phyloP scores from a whole-genome alignment of 495 filamentous ascomycete species.

The Tuber brumale region DNA sequence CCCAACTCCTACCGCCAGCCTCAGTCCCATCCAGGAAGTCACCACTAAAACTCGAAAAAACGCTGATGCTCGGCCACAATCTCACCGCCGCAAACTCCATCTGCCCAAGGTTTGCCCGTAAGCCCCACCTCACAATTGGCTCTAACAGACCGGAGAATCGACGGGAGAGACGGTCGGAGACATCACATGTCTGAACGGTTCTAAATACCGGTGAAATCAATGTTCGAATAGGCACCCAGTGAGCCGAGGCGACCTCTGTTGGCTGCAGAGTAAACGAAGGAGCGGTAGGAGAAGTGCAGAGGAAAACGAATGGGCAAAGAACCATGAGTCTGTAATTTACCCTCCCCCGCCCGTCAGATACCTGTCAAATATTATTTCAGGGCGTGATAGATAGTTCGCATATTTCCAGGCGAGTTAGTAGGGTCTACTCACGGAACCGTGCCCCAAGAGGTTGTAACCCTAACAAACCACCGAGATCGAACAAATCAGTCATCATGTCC shows the following conservation, averaged over 20 bases:
- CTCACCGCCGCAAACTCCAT: constrained; percentile 68
- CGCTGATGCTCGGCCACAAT: constrained; percentile 43
- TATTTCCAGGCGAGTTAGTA: constrained; percentile 4
- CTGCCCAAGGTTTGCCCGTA: constrained; percentile 55
- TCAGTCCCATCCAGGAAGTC: constrained; percentile 37
- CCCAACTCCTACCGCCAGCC: constrained; percentile 39
- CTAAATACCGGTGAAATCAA: constrained; percentile 57
- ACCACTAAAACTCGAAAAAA: constrained; percentile 35
- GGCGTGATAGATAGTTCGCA: neutral
- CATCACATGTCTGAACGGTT: constrained; percentile 61
- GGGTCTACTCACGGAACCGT: constrained; percentile 55
- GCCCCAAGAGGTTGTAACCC: constrained; percentile 65
- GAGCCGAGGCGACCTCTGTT: constrained; percentile 64
- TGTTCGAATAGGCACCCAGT: constrained; percentile 67
- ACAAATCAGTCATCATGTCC: constrained; percentile 25
- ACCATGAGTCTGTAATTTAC: constrained; percentile 58
- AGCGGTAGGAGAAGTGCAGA: constrained; percentile 54
- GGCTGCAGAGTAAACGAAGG: constrained; percentile 61
- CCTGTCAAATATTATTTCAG: neutral
- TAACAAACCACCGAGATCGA: constrained; percentile 11
- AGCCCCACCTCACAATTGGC: constrained; percentile 48
- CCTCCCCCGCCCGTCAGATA: neutral
- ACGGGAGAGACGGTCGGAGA: constrained; percentile 57
- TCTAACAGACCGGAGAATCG: constrained; percentile 44
- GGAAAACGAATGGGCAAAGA: constrained; percentile 67